Conservation (phyloP, 345 rosid species). For the Carallia brachiata region DNA sequence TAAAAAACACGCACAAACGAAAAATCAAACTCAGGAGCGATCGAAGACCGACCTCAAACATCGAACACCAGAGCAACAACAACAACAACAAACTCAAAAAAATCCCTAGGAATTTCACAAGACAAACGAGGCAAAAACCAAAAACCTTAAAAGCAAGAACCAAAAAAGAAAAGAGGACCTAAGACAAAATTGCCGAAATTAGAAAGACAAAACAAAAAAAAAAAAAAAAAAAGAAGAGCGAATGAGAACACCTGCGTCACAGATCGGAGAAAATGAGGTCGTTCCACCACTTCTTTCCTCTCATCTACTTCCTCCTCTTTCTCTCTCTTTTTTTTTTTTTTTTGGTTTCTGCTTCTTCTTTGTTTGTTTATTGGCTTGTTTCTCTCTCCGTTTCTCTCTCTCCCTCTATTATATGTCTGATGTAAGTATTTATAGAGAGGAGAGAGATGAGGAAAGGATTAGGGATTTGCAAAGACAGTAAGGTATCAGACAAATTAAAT, state of each 20-base stretch:
- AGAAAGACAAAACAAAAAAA: background rate
- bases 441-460: background rate
- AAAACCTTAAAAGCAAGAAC: background rate
- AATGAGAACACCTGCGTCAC: background rate
- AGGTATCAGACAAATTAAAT: background rate
- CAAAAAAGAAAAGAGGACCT: background rate
- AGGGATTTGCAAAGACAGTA: background rate
- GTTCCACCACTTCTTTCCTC: background rate
- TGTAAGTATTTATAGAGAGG: background rate
- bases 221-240: background rate
- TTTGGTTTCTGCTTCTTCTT: background rate
- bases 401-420: background rate
- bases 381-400: background rate
- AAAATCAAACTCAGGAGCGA: background rate
- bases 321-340: background rate
- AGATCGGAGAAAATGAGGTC: background rate
- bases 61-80: background rate
- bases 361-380: background rate
- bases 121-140: background rate
- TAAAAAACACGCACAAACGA: background rate
- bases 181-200: background rate
- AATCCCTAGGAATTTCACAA: background rate
- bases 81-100: background rate
- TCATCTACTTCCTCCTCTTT: background rate
- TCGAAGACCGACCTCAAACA: background rate